Percentiles rank a stretch among this genome's conserved stretches.
Conservation (phyloP, 306 rosid species). For the Cicer bijugum region DNA sequence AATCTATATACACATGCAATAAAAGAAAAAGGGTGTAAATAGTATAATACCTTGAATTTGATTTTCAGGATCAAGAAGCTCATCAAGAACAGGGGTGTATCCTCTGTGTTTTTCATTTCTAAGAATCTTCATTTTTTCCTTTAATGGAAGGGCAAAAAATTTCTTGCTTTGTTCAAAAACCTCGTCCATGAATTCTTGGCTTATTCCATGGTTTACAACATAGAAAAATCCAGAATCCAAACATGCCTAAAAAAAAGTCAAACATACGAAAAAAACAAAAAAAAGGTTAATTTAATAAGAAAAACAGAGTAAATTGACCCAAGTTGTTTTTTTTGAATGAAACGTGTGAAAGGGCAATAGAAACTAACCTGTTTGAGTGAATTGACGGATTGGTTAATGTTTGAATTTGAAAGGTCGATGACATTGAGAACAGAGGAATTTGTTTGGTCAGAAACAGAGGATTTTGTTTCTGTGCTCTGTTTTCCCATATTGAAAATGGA, state of each 20-base stretch:
- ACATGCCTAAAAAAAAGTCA: constrained; percentile 63
- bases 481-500: constrained; percentile 55
- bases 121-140: constrained; percentile 74
- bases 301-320: constrained; percentile 10
- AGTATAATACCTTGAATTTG: constrained; percentile 65
- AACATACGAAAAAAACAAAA: background rate
- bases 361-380: constrained; percentile 72
- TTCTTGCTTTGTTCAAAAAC: constrained; percentile 74
- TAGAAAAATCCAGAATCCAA: constrained; percentile 97
- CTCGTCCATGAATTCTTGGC: constrained; percentile 68
- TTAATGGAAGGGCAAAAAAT: constrained; percentile 60
- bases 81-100: constrained; percentile 87
- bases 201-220: constrained; percentile 80
- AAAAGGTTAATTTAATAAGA: background rate
- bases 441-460: constrained; percentile 33
- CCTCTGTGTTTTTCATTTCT: constrained; percentile 87
- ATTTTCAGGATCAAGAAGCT: constrained; percentile 70
- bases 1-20: constrained; percentile 37
- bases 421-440: constrained; percentile 64
- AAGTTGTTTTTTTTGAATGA: background rate
- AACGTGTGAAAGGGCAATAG: background rate
- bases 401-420: constrained; percentile 71
- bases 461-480: constrained; percentile 32
- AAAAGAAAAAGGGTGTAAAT: background rate
- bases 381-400: constrained; percentile 64